A percentile compares a stretch with the other conserved stretches of the same genome.
These are phyloP conservation scores for Stachybotrys chlorohalonatus DNA, from an alignment of 2,329 filamentous ascomycete genomes.

Conservation along the genomic window DNA sequence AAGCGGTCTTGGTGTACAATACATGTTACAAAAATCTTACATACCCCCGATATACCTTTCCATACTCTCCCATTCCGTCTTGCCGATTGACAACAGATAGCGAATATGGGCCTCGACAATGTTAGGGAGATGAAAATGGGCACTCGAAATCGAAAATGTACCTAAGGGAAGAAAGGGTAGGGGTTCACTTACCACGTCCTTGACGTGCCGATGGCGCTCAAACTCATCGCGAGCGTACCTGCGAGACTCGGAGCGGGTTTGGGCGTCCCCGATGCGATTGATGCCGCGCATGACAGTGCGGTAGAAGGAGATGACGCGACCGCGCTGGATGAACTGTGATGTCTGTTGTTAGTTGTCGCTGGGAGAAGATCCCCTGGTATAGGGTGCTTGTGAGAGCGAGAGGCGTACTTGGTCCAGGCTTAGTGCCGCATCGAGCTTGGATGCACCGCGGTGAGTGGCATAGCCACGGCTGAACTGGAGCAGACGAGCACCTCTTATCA, in stretches of 20 bases:
- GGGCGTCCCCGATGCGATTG: slow-evolving; percentile 38
- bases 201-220: slow-evolving; percentile 46
- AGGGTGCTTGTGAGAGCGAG: background rate
- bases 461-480: slow-evolving; percentile 16
- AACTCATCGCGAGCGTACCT: slow-evolving; percentile 52
- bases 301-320: slow-evolving; percentile 47
- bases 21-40: slow-evolving; percentile 17
- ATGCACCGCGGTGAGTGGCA: slow-evolving; percentile 19
- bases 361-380: background rate
- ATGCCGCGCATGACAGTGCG: slow-evolving; percentile 48
- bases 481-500: background rate
- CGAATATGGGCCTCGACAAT: slow-evolving; percentile 44
- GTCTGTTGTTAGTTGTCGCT: background rate
- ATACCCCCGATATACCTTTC: slow-evolving; percentile 32
- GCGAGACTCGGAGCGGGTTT: slow-evolving; percentile 45
- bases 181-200: slow-evolving; percentile 39
- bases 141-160: too few species aligned
- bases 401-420: slow-evolving; percentile 49
- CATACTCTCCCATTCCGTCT: slow-evolving; percentile 57
- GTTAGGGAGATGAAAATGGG: slow-evolving; percentile 1
- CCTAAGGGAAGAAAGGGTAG: background rate
- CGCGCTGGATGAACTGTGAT: slow-evolving; percentile 48
- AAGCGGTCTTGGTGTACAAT: slow-evolving; percentile 13
- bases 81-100: slow-evolving; percentile 55
- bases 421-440: slow-evolving; percentile 28